Evolutionary conservation across 805 yeast species (phyloP), one percentile per base, ranked within the genome.

Genomic region (Ogataea henricii): DNA sequence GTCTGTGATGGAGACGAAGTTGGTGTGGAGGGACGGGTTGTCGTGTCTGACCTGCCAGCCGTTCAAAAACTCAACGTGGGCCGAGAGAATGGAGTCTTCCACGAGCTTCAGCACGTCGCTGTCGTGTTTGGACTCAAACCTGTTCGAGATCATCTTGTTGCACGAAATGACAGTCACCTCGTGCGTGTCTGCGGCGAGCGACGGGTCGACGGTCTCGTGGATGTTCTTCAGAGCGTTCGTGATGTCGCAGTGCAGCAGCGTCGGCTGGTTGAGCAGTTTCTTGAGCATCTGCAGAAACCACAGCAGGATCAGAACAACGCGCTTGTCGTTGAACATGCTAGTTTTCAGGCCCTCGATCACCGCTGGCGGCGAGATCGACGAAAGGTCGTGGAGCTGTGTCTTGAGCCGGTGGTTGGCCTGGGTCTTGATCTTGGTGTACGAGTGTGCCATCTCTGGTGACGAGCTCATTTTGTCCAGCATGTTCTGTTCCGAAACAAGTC

Each of bases 1-100:
- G 44, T 57, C 57, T 1, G 65, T 52, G 18, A 65, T 35, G 18
- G 57, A 57, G 10, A 67, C 43, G n/a, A 62, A 54, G 47, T 65
- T 67, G 9, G 60, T 54, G 42, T 64, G 64, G 43, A 47, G 36
- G 1, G 53, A 40, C 10, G 61, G 59, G 34, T 62, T 60, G 37
- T 64, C 68, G 48, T 63, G 64, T 17, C 64, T 46, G 18, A 63
- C 26, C 43, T 64, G 61, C 70, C 70, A 66, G 3, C 69, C 68
- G 43, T 59, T 62, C n/a, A 66, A 51, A 37, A 64, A 61, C 49
- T 65, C 69, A 7, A 65, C 56, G 21, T 59, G 56, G 1, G 67
- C 55, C 18, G 62, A 58, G 20, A 55, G 51, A 20, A 59, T 54
- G 27, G 62, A 57, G 22, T 48, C 53, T 22, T 56, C 51, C 2